phyloP scores from a whole-genome alignment of 495 filamentous ascomycete genomes.

The Talaromyces thailandensis region DNA sequence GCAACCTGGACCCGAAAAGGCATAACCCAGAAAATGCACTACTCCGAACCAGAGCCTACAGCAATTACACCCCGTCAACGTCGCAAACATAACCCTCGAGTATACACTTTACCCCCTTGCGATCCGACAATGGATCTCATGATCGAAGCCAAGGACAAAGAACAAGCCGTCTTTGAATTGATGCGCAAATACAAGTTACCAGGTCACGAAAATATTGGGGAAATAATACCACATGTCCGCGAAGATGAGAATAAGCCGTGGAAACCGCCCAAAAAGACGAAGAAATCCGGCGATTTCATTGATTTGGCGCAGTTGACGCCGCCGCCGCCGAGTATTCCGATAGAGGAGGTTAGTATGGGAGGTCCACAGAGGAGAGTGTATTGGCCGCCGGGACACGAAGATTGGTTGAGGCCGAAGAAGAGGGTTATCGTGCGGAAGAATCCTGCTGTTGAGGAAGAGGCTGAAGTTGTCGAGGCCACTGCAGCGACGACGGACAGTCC shows the following conservation, averaged over 20 bases:
- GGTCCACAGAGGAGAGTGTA: constrained; percentile 81
- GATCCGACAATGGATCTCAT: constrained; percentile 80
- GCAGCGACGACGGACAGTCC: background rate
- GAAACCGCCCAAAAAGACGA: constrained; percentile 37
- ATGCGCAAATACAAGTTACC: constrained; percentile 82
- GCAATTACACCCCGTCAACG: constrained; percentile 70
- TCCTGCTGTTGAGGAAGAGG: background rate
- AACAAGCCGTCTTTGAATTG: constrained; percentile 91
- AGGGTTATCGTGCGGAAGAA: constrained; percentile 52
- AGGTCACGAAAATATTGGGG: constrained; percentile 63
- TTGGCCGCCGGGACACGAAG: constrained; percentile 84
- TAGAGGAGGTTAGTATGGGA: constrained; percentile 79
- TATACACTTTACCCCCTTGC: constrained; percentile 73
- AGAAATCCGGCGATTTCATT: constrained; percentile 39
- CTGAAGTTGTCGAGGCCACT: background rate
- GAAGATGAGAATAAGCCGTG: constrained; percentile 66
- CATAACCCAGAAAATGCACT: constrained; percentile 95
- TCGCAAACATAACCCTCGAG: constrained; percentile 75
- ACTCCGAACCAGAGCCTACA: constrained; percentile 67
- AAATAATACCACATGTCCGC: constrained; percentile 69
- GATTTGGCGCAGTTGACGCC: constrained; percentile 40
- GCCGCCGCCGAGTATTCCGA: constrained; percentile 37
- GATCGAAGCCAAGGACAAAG: constrained; percentile 98
- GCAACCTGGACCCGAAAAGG: constrained; percentile 80
- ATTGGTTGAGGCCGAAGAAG: constrained; percentile 79